phyloP scores from a whole-genome alignment of 2,329 filamentous ascomycete species.

The Zymoseptoria pseudotritici region DNA sequence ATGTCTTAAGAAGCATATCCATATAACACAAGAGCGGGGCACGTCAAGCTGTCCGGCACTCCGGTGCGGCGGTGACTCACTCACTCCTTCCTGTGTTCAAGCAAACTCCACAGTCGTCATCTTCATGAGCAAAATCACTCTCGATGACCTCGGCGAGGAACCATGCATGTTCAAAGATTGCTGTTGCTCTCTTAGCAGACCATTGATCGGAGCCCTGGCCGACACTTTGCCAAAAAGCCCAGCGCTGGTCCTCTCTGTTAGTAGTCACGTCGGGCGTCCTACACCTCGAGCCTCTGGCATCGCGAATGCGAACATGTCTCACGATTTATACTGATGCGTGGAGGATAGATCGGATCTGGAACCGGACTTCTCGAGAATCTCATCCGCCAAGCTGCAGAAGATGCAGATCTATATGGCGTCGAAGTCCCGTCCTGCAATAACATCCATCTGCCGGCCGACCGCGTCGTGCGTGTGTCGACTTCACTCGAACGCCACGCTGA shows the following conservation, averaged over 20 bases:
- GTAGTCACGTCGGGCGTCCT: neutral
- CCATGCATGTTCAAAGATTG: conserved; percentile 11
- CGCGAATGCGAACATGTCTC: neutral
- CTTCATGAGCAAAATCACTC: neutral
- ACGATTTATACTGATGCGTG: neutral
- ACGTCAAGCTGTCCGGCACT: neutral
- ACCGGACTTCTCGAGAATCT: conserved; percentile 43
- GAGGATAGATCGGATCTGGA: conserved; percentile 40
- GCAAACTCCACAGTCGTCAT: neutral
- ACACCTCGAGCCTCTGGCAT: neutral
- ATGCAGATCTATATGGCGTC: conserved; percentile 37
- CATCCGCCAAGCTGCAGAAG: conserved; percentile 28
- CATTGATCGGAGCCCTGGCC: conserved; percentile 11
- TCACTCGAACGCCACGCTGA: conserved; percentile 38
- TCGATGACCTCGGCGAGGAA: conserved; percentile 3
- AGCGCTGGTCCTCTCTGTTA: conserved; percentile 19
- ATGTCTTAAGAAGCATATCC: neutral
- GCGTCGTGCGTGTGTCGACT: conserved; percentile 38
- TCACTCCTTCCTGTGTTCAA: neutral
- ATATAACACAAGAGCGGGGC: neutral
- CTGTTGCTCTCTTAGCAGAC: conserved; percentile 14
- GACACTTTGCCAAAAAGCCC: conserved; percentile 9
- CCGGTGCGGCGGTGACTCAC: conserved; percentile 12
- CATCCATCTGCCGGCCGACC: conserved; percentile 36
- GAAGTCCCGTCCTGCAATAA: conserved; percentile 43